These are phyloP conservation scores for Haplosporangium gracile DNA, from an alignment of 192 early-diverging fungal genomes.

Conservation along the genomic window DNA sequence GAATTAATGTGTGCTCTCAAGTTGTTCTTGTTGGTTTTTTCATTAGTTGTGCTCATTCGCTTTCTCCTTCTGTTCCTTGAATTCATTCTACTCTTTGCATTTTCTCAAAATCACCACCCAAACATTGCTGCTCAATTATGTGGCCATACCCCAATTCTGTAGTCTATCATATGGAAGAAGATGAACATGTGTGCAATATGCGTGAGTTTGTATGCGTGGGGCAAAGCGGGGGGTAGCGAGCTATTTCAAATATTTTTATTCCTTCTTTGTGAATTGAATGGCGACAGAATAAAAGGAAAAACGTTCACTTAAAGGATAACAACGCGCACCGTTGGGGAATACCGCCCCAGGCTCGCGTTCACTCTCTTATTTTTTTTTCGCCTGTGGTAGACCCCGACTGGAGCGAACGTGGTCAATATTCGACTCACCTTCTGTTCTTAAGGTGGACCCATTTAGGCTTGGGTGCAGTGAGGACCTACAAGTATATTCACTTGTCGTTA, in stretches of 20 bases:
- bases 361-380: neutral
- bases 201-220: neutral
- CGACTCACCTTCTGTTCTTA: slow-evolving; percentile 59
- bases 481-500: too few species aligned
- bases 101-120: neutral
- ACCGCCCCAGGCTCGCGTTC: neutral
- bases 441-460: slow-evolving; percentile 66
- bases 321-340: slow-evolving; percentile 4
- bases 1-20: slow-evolving; percentile 4
- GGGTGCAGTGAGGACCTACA: slow-evolving; percentile 58
- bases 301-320: neutral
- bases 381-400: too few species aligned
- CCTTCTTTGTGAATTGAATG: neutral
- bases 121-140: neutral
- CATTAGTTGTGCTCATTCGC: neutral
- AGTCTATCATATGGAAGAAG: slow-evolving; percentile 51
- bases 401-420: neutral
- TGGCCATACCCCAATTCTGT: slow-evolving; percentile 63
- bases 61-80: neutral
- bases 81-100: neutral
- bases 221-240: neutral
- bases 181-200: neutral
- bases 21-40: neutral
- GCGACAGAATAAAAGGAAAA: neutral
- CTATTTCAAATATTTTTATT: neutral